phyloP scores from a whole-genome alignment of 2,329 filamentous ascomycete species.

The Calonectria hawksworthii region DNA sequence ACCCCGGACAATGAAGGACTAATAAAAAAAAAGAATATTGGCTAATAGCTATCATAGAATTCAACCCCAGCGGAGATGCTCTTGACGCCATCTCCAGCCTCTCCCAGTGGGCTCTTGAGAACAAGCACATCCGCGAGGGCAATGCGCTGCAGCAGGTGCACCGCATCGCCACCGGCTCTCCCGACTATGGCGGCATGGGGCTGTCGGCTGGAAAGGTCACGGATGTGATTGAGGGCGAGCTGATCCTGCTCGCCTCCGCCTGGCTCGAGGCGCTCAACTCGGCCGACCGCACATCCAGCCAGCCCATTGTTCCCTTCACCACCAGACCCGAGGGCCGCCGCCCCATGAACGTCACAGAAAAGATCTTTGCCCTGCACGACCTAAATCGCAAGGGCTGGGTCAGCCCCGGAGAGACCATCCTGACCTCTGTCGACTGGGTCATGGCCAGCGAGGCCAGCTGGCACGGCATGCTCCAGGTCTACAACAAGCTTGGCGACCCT shows the following conservation, averaged over 20 bases:
- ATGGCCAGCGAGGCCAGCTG: constrained; percentile 60
- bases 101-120: constrained; percentile 2
- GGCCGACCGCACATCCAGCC: constrained; percentile 9
- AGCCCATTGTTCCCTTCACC: constrained; percentile 6
- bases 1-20: not conserved
- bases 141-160: constrained; percentile 13
- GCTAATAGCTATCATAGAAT: not conserved
- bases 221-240: constrained; percentile 1
- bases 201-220: not conserved
- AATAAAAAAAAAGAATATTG: not conserved
- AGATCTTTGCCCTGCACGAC: constrained; percentile 61
- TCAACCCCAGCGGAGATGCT: not conserved
- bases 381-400: constrained; percentile 51
- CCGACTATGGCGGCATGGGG: constrained; percentile 10
- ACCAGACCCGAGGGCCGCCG: constrained; percentile 29
- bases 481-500: constrained; percentile 55
- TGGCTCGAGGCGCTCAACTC: constrained; percentile 15
- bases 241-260: constrained; percentile 5
- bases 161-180: constrained; percentile 3
- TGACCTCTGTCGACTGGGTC: constrained; percentile 61
- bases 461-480: constrained; percentile 57
- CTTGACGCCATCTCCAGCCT: constrained; percentile 1
- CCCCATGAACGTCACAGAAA: constrained; percentile 59
- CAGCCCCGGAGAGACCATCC: constrained; percentile 55
- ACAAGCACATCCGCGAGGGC: constrained; percentile 11